Base-by-base conservation (phyloP, 768 basidiomycete genomes). In the Boletus tylopilopsis region DNA sequence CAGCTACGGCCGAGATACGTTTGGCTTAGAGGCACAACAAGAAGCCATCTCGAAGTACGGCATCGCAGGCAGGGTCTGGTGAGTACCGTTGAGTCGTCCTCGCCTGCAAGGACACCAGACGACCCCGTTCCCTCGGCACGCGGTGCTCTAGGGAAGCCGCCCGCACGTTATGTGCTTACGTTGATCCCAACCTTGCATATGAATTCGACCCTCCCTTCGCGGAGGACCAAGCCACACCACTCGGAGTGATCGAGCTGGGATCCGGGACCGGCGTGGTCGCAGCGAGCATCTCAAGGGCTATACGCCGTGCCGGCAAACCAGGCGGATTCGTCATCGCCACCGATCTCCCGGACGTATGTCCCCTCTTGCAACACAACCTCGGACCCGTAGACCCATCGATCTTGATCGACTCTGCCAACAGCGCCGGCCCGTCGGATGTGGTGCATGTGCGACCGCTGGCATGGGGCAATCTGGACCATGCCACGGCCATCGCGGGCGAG, bases 1-100 rank as follows among this genome's bases (percentile, higher is more conserved):
- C 10, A 10, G 8, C 10, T 21, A 41, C 21, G 4, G 15, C 27
- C n/a, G 8, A 30, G 33, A 49, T 33, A 38, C 43, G 0, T 73
- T 76, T 30, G 63, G 68, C 23, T 50, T 54, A 19, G 57, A 55
- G 40, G 70, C 68, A 38, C 87, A 87, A 64, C 70, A 70, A 49
- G 64, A 73, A 15, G 80, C 85, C 6, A 93, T 93, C 46, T 67
- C 73, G 15, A 71, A 71, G 56, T 91, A 86, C 62, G 90, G 90
- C 5, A 93, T 94, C 48, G 91, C 90, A 8, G 88, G 90, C 27
- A 75, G 87, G 67, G 82, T 94, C 40, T 93, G 90, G 91, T 88
- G 73, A 73, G 64, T 61, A 55, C 45, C 44, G 4, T 29, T 45
- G 40, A 51, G 44, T 38, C n/a, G 33, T 30, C 49, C 27, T 54